Conservation (phyloP, 2,329 filamentous ascomycete species). For the Thermoascus crustaceus region DNA sequence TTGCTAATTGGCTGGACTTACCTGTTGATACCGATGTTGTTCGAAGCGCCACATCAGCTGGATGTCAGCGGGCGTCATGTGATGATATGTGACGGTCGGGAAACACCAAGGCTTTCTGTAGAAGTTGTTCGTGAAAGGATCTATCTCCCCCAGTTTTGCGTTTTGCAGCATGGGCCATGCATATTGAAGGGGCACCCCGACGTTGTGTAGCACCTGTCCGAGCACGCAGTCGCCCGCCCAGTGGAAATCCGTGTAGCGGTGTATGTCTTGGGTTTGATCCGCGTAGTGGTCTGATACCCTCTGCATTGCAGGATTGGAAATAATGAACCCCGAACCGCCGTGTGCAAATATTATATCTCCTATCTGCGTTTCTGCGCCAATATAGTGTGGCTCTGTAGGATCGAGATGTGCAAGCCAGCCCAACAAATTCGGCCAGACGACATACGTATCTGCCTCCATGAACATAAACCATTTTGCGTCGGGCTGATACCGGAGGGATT, state of each 20-base stretch:
- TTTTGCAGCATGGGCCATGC: constrained; percentile 43
- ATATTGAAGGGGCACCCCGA: constrained; percentile 38
- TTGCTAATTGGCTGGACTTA: constrained; percentile 32
- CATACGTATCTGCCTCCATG: constrained; percentile 51
- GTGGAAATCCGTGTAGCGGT: constrained; percentile 39
- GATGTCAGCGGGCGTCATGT: constrained; percentile 37
- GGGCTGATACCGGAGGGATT: constrained; percentile 36
- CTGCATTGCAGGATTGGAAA: constrained; percentile 44
- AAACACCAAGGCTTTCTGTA: constrained; percentile 43
- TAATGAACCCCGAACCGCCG: constrained; percentile 46
- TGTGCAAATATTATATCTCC: constrained; percentile 45
- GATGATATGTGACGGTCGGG: constrained; percentile 43
- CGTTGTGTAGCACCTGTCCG: constrained; percentile 39
- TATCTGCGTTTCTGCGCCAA: constrained; percentile 48
- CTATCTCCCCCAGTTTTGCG: constrained; percentile 36
- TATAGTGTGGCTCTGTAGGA: constrained; percentile 41
- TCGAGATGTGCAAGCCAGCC: constrained; percentile 47
- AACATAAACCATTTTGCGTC: constrained; percentile 53
- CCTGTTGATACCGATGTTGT: constrained; percentile 51
- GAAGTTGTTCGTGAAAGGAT: constrained; percentile 33
- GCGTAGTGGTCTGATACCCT: constrained; percentile 37
- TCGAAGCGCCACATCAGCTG: constrained; percentile 40
- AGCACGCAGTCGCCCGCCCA: constrained; percentile 46
- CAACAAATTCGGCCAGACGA: constrained; percentile 46
- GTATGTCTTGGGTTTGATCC: constrained; percentile 33